These are phyloP conservation scores for Colletotrichum sp. DNA, from an alignment of 2,329 filamentous ascomycete genomes.

Conservation along the genomic window DNA sequence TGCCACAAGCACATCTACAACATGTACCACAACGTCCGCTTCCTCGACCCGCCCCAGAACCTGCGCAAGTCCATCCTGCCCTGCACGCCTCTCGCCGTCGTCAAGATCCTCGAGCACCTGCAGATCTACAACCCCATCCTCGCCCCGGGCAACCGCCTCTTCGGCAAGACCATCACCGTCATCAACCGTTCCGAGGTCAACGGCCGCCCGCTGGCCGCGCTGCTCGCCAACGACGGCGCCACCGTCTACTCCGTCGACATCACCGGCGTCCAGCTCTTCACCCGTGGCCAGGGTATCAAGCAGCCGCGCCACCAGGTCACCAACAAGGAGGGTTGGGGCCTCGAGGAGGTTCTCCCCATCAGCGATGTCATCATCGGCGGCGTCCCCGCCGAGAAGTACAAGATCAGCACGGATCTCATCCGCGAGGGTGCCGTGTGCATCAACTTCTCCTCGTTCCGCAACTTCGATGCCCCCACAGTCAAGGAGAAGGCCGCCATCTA, in stretches of 20 bases:
- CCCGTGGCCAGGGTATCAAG: conserved; percentile 84
- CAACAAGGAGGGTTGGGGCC: conserved; percentile 78
- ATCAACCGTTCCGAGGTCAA: conserved; percentile 98
- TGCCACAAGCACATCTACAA: conserved; percentile 96
- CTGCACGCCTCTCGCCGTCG: conserved; percentile 92
- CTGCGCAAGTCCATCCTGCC: conserved; percentile 90
- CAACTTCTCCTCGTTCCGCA: conserved; percentile 96
- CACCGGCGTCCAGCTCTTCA: conserved; percentile 90
- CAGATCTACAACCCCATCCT: conserved; percentile 97
- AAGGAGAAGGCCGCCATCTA: conserved; percentile 98
- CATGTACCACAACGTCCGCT: conserved; percentile 99
- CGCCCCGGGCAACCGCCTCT: conserved; percentile 89
- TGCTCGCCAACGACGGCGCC: conserved; percentile 95
- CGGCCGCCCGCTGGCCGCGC: conserved; percentile 86
- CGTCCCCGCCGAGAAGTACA: conserved; percentile 86
- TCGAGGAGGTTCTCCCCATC: conserved; percentile 82
- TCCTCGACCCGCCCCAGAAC: conserved; percentile 80
- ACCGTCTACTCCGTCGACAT: conserved; percentile 95
- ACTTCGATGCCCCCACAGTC: conserved; percentile 83
- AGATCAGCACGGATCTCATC: conserved; percentile 83
- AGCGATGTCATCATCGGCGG: conserved; percentile 96
- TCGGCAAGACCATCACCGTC: conserved; percentile 92
- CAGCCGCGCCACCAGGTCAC: conserved; percentile 85
- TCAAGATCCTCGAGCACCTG: conserved; percentile 96
- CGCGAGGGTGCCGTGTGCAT: conserved; percentile 96